phyloP scores from a whole-genome alignment of 73 alveolate species.

The Paramecium pentaurelia region DNA sequence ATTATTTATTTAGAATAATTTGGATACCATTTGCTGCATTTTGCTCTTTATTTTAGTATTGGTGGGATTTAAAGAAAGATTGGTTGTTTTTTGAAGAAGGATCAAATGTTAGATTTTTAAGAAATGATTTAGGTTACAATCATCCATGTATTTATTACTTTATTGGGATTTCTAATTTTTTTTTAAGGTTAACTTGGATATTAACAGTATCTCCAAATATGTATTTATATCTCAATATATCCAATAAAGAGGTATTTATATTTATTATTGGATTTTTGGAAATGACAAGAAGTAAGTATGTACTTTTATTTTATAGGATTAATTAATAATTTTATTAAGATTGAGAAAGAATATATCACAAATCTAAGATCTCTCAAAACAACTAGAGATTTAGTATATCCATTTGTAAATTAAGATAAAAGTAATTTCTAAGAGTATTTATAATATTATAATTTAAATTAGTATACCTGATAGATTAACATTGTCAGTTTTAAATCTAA shows the following conservation, averaged over 20 bases:
- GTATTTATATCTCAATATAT: neutral
- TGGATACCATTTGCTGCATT: slow-evolving; percentile 28
- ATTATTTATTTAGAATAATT: neutral
- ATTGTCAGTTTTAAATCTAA: neutral
- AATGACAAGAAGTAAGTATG: slow-evolving; percentile 15
- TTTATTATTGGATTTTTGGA: slow-evolving; percentile 1
- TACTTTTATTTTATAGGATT: neutral
- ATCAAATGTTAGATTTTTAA: slow-evolving; percentile 11
- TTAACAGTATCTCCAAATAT: neutral
- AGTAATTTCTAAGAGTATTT: neutral
- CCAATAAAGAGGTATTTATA: slow-evolving; percentile 12
- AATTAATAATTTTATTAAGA: slow-evolving; percentile 32
- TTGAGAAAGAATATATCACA: slow-evolving; percentile 38
- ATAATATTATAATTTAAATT: too few relatives aligned
- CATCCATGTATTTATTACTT: slow-evolving; percentile 7
- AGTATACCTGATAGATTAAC: neutral
- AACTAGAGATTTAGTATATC: neutral
- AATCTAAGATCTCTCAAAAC: slow-evolving; percentile 24
- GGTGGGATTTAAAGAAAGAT: slow-evolving; percentile 49
- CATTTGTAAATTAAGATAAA: neutral
- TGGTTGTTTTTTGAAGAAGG: slow-evolving; percentile 22
- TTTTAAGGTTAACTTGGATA: slow-evolving; percentile 25
- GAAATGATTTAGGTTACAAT: slow-evolving; percentile 45
- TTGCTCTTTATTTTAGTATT: neutral
- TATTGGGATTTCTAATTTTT: neutral